Evolutionary conservation across 352 stramenopile genomes (phyloP), one percentile per base, ranked within the genome.

Genomic region (Globisporangium polare): DNA sequence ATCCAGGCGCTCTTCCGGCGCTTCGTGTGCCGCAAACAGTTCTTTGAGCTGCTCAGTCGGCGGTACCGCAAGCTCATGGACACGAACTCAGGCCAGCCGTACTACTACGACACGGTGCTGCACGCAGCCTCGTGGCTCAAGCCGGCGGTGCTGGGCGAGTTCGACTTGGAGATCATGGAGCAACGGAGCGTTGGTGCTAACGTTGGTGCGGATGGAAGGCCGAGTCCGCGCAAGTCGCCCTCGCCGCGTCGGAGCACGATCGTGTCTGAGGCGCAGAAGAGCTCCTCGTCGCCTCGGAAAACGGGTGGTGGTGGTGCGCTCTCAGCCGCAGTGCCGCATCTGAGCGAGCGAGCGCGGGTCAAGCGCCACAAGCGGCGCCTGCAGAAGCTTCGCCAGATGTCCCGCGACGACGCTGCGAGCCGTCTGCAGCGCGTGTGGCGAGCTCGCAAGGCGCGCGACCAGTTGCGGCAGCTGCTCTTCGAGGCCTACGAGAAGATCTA

Each of bases 401-500:
- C 81, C 8, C 70, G 67, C 0, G 68, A 88, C 22, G 72, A 85
- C 58, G 81, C 82, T 3, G 84, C 82, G 12, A 67, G 70, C 10
- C 70, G 69, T 39, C 64, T 93, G 15, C 84, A 93, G 52, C 64
- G 76, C 22, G 66, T 72, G 54, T 88, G 81, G 75, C 62, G 80
- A 15, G 65, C 64, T 1, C 71, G 51, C 18, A 60, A 71, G 1
- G 83, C 79, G 0, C 78, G 75, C 5, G 53, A 63, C 2, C 62
- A 86, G 42, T 58, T 90, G 9, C 69, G 66, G 1, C 37, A 62
- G 37, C 58, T 81, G 37, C 64, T 90, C 17, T 63, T 78, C 13
- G 75, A 78, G 20, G 73, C 74, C 8, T 91, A 90, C 60, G 84
- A 92, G 69, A 85, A 88, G 53, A 81, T 93, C 27, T 92, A 75